Evolutionary conservation across 306 rosid species (phyloP).

Genomic region (Sechiopsis laciniata): DNA sequence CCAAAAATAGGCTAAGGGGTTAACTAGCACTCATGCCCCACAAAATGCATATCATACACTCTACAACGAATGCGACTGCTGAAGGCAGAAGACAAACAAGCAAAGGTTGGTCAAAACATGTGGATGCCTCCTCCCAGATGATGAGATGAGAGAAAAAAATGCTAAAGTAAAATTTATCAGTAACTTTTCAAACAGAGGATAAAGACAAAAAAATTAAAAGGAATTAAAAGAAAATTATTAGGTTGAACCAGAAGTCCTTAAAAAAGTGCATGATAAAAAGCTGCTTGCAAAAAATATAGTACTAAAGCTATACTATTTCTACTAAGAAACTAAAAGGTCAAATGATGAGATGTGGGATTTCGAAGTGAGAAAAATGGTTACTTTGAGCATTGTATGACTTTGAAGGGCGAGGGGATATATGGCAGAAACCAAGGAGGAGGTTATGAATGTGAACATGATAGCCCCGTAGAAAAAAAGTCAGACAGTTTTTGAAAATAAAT

Average conservation of each 20-base stretch:
- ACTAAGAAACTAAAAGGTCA: background rate
- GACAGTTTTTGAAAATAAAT: background rate
- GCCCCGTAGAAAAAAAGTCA: background rate
- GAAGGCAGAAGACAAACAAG: background rate
- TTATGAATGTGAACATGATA: background rate
- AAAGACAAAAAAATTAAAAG: too few species aligned
- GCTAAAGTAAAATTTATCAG: background rate
- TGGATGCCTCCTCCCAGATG: slow-evolving; percentile 13
- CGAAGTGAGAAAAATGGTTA: background rate
- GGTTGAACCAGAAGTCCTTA: background rate
- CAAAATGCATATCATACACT: background rate
- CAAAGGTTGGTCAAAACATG: background rate
- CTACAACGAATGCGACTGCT: background rate
- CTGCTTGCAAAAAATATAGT: background rate
- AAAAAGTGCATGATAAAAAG: background rate
- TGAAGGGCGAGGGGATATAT: background rate
- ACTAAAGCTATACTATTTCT: background rate
- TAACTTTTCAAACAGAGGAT: background rate
- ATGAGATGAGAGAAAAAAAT: background rate
- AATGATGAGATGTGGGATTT: background rate
- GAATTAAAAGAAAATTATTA: background rate
- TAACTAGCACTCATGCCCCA: background rate
- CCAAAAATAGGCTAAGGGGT: background rate
- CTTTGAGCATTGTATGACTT: background rate
- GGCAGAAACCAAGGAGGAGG: background rate